Evolutionary conservation across 768 basidiomycete genomes (phyloP), one percentile per base, ranked within the genome.

Genomic region (Psilocybe cubensis): DNA sequence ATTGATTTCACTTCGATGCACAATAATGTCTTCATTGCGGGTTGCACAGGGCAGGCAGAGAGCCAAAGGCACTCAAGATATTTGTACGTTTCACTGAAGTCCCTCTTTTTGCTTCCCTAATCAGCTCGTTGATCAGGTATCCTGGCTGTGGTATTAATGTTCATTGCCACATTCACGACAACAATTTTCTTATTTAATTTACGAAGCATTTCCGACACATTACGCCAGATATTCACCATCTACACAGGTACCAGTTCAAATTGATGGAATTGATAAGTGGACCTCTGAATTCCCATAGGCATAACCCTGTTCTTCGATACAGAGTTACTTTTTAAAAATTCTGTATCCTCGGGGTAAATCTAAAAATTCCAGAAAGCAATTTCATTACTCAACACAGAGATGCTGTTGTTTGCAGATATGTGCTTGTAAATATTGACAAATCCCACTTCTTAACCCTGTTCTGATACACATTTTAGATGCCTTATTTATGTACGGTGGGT

Each of bases 91-190:
- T 38, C 41, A 47, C 8, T 7, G 18, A 10, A 41, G 5, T 8
- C 12, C 6, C 25, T 27, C 31, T 23, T 14, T 6, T 3, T 27
- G 27, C 14, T 25, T 27, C 1, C 3, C 17, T 8, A 27, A 17
- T 43, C 25, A 27, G 6, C 3, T 7, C 20, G 14, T 1, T 7
- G 4, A 10, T 1, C 18, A 56, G 55, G 55, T 56, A 1, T n/a
- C 48, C 4, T 56, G 55, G 55, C 40, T 56, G 17, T 56, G 55
- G 55, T 56, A 38, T n/a, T n/a, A n/a, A n/a, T n/a, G n/a, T n/a
- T n/a, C n/a, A n/a, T n/a, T 6, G 44, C 24, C 20, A 5, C 18
- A 18, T 7, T 4, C 42, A 23, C 18, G 42, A 44, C 21, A 2
- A 14, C 23, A 3, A 10, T 11, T 11, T 7, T 28, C 18, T 20